Evolutionary conservation across 495 filamentous ascomycete species (phyloP).

Genomic region (Tuber melanosporum): DNA sequence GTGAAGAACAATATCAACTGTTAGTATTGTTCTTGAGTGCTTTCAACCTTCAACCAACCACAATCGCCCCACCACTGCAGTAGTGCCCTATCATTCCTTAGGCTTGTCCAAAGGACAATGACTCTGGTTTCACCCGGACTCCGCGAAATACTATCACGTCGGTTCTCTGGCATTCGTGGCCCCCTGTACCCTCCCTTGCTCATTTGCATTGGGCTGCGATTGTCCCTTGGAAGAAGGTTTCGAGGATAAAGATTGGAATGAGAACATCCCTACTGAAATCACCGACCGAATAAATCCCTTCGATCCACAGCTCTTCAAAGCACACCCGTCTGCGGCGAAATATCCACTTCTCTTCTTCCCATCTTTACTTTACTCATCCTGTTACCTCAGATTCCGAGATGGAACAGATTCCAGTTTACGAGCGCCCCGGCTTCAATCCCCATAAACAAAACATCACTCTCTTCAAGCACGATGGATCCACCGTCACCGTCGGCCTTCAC

Average conservation of each 20-base stretch:
- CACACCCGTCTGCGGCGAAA: neutral
- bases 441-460: conserved; percentile 56
- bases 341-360: neutral
- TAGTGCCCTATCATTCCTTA: neutral
- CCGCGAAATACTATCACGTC: neutral
- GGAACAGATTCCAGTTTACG: conserved; percentile 3
- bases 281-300: neutral
- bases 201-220: neutral
- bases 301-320: neutral
- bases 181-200: neutral
- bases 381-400: neutral
- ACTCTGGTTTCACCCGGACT: neutral
- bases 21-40: conserved; percentile 4
- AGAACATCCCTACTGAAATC: neutral
- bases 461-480: conserved; percentile 48
- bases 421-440: conserved; percentile 48
- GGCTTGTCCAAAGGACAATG: neutral
- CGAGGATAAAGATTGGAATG: neutral
- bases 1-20: conserved; percentile 4
- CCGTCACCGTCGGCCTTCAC: conserved; percentile 49
- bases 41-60: neutral
- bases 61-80: neutral
- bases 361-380: neutral
- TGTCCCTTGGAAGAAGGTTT: neutral
- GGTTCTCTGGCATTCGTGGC: neutral